Conservation (phyloP, 208 protist species). For the Trypanosoma brucei region DNA sequence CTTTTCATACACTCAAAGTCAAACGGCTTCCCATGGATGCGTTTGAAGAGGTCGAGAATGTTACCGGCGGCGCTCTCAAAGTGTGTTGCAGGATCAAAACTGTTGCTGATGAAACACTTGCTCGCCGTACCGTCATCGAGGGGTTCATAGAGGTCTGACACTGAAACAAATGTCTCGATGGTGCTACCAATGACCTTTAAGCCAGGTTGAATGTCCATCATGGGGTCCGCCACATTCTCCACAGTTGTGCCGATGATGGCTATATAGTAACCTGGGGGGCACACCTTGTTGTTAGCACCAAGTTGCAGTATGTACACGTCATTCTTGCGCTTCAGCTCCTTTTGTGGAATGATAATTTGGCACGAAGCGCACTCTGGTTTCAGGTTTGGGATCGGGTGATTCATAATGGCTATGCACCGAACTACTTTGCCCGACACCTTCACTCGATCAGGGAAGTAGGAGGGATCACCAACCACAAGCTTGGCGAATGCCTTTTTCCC, state of each 20-base stretch:
- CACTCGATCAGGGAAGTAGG: constrained; percentile 98
- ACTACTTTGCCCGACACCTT: constrained; percentile 91
- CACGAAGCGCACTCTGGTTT: constrained; percentile 74
- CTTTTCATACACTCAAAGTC: constrained; percentile 72
- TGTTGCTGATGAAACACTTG: constrained; percentile 95
- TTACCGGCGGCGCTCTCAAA: constrained; percentile 98
- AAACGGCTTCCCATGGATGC: constrained; percentile 94
- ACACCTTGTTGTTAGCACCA: constrained; percentile 93
- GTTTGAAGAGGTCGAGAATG: constrained; percentile 95
- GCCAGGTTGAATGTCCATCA: constrained; percentile 90
- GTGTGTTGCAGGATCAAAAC: constrained; percentile 97
- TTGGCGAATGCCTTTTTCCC: constrained; percentile 88
- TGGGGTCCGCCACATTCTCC: constrained; percentile 92
- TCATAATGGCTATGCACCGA: constrained; percentile 97
- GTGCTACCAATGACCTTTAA: constrained; percentile 92
- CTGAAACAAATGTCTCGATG: constrained; percentile 83
- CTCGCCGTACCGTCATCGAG: constrained; percentile 85
- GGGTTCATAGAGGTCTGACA: constrained; percentile 91
- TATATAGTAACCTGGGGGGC: constrained; percentile 95
- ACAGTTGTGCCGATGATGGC: constrained; percentile 97
- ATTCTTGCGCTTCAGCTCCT: constrained; percentile 90
- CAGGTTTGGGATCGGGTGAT: constrained; percentile 87
- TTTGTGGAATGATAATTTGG: constrained; percentile 98
- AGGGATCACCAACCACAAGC: constrained; percentile 97
- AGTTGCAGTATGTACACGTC: constrained; percentile 98